Conservation (phyloP, 805 yeast genomes). For the Metschnikowia anglica region DNA sequence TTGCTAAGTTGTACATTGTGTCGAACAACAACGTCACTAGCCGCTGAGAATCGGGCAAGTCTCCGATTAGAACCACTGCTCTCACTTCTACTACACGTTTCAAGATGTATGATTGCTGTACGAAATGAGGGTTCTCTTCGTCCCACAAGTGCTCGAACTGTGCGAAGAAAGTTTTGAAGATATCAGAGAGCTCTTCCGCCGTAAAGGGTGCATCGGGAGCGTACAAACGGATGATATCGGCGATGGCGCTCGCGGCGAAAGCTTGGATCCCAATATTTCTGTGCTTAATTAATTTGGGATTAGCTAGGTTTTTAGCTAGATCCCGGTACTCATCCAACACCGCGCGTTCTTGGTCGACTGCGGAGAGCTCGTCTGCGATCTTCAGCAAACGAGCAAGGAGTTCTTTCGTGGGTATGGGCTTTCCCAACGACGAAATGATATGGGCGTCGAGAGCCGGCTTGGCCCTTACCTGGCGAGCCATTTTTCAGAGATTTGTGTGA, state of each 20-base stretch:
- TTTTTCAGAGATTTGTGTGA: slow-evolving; percentile 1
- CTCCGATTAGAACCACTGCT: slow-evolving; percentile 71
- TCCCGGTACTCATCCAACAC: slow-evolving; percentile 42
- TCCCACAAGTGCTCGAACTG: slow-evolving; percentile 60
- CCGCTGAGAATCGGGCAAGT: slow-evolving; percentile 59
- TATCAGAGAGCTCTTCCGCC: slow-evolving; percentile 55
- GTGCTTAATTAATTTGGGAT: slow-evolving; percentile 57
- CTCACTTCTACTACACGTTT: slow-evolving; percentile 73
- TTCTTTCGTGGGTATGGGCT: slow-evolving; percentile 62
- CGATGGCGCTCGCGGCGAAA: slow-evolving; percentile 65
- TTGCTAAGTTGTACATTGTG: slow-evolving; percentile 55
- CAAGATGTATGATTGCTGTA: slow-evolving; percentile 62
- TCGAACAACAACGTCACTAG: slow-evolving; percentile 58
- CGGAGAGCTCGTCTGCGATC: slow-evolving; percentile 62
- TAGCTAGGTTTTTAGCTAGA: slow-evolving; percentile 53
- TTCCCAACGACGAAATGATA: slow-evolving; percentile 55
- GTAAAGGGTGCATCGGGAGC: slow-evolving; percentile 93
- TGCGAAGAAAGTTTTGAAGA: slow-evolving; percentile 63
- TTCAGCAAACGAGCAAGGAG: slow-evolving; percentile 54
- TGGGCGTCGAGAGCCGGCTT: slow-evolving; percentile 22
- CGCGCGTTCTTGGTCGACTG: slow-evolving; percentile 58
- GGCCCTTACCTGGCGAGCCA: slow-evolving; percentile 6
- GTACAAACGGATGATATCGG: slow-evolving; percentile 71
- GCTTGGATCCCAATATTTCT: slow-evolving; percentile 70
- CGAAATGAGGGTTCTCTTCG: slow-evolving; percentile 56